Base-by-base conservation (phyloP, 2,329 filamentous ascomycete species). In the Xylariaceae sp. region DNA sequence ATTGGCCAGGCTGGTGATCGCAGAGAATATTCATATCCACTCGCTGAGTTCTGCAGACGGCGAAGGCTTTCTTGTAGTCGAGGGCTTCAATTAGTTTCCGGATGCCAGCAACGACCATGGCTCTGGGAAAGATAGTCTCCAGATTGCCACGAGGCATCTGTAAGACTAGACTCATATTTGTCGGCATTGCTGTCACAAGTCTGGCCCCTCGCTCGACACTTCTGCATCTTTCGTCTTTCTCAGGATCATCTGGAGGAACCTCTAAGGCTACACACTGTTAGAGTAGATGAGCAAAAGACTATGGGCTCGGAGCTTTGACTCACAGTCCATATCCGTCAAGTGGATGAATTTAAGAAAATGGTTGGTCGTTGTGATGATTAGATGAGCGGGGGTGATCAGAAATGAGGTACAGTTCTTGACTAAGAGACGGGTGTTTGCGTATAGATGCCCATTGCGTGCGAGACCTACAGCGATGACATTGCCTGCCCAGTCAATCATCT, bases 1-100 rank as follows among this genome's bases (percentile, higher is more conserved):
- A 97, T 60, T 95, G 89, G 36, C 85, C 79, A 0, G 93, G 90
- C n/a, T 85, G 84, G 71, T 97, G 90, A 65, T 99, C 94, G 65
- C 96, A 93, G 2, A 99, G 76, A 55, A 99, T 93, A 65, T 99
- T 99, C 88, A 97, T 92, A 65, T 99, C 94, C 1, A 99, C 94
- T 60, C 95, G 84, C 68, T 99, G 95, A 18, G 86, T 93, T 46
- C 94, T 85, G 67, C 94, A 97, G 56, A 90, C 87, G 18, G 88
- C 76, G 67, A 97, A 99, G 0, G 94, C 94, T 47, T 82, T 83
- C 45, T 81, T 83, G 65, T 97, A 99, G 62, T 94, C 84, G 67
- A 88, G 89, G 31, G 81, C 76, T 48, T 91, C 87, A 47, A 99
- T 89, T 47, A 88, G 83, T 45, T 83, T 82, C 44, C 94, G 83